phyloP scores from a whole-genome alignment of 1,284 basidiomycete genomes.

The Vanrija sp. region DNA sequence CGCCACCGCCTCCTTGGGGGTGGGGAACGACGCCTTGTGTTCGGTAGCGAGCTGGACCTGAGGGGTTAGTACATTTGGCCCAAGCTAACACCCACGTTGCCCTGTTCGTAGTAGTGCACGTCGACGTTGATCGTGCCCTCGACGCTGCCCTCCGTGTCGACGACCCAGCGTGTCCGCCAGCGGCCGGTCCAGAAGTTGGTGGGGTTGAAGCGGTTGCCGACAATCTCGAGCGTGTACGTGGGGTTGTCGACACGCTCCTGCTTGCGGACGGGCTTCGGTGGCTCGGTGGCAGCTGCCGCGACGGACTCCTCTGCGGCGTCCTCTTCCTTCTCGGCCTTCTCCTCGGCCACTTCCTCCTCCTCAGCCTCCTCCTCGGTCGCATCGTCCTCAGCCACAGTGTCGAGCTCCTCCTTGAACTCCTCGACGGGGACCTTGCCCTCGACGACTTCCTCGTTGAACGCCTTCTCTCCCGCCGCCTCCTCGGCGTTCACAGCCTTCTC shows the following conservation, averaged over 20 bases:
- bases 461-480: not conserved
- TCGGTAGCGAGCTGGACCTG: slow-evolving; percentile 83
- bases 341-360: slow-evolving; percentile 2
- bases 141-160: slow-evolving; percentile 46
- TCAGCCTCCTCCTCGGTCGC: not conserved
- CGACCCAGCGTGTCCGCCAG: slow-evolving; percentile 63
- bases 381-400: slow-evolving; percentile 1
- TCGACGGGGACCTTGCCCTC: no score
- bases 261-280: slow-evolving; percentile 8
- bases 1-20: slow-evolving; percentile 59
- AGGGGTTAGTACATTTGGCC: not conserved
- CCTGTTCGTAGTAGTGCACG: slow-evolving; percentile 94
- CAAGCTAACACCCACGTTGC: slow-evolving; percentile 61
- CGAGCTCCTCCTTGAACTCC: not conserved
- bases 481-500: not conserved
- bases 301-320: slow-evolving; percentile 5
- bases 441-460: no score
- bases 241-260: slow-evolving; percentile 36
- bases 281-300: slow-evolving; percentile 3
- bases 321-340: slow-evolving; percentile 13
- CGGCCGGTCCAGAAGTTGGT: slow-evolving; percentile 88
- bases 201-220: slow-evolving; percentile 90
- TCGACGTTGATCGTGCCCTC: slow-evolving; percentile 66
- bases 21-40: slow-evolving; percentile 61
- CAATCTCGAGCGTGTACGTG: slow-evolving; percentile 70